Conservation (phyloP, 768 basidiomycete genomes). For the Podaxis rugospora region DNA sequence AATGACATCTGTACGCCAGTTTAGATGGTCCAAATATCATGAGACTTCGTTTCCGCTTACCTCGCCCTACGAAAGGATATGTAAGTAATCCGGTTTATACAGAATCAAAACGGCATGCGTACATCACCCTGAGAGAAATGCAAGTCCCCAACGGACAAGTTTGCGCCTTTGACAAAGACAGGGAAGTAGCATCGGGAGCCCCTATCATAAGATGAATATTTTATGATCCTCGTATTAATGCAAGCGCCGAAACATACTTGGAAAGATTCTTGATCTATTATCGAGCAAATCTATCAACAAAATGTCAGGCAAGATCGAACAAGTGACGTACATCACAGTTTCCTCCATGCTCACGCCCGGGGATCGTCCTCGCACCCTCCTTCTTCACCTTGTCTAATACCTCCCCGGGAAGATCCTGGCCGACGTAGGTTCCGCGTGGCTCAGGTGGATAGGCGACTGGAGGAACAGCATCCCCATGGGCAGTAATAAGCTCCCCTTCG, state of each 20-base stretch:
- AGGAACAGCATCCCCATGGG: slow-evolving; percentile 46
- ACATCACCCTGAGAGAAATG: slow-evolving; percentile 81
- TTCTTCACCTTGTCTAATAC: slow-evolving; percentile 47
- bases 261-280: slow-evolving; percentile 70
- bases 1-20: slow-evolving; percentile 51
- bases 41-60: slow-evolving; percentile 23
- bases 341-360: slow-evolving; percentile 77
- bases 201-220: slow-evolving; percentile 20
- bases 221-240: background rate
- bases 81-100: background rate
- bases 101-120: slow-evolving; percentile 7
- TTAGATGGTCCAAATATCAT: background rate
- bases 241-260: slow-evolving; percentile 27
- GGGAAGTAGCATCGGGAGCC: slow-evolving; percentile 75
- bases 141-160: slow-evolving; percentile 72
- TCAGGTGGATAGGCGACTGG: slow-evolving; percentile 66
- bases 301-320: background rate
- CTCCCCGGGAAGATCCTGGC: slow-evolving; percentile 51
- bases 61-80: slow-evolving; percentile 42
- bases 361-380: slow-evolving; percentile 73
- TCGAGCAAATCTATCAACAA: background rate
- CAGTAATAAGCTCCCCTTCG: slow-evolving; percentile 59
- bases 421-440: slow-evolving; percentile 58
- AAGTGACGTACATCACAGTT: slow-evolving; percentile 57
- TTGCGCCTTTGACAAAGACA: slow-evolving; percentile 72